A percentile compares a stretch with the other conserved stretches of the same genome.
Evolutionary conservation across 306 rosid genomes (phyloP).

Genomic region (Betula pendula): DNA sequence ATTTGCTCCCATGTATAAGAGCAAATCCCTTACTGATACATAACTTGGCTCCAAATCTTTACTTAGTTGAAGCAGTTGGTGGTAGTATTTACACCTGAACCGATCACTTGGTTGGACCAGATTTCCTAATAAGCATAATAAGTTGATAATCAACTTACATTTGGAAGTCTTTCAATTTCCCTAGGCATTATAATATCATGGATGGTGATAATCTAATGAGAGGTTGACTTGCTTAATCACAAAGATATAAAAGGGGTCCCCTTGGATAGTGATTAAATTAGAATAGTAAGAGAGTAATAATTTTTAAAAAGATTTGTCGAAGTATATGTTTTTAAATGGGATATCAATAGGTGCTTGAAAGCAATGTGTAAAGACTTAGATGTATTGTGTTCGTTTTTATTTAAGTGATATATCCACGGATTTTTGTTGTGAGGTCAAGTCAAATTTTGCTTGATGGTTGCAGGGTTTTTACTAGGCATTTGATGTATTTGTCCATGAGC

Average conservation of each 20-base stretch:
- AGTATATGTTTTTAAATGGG: background rate
- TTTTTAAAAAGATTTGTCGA: background rate
- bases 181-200: too few relatives aligned
- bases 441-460: background rate
- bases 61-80: too few relatives aligned
- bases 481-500: background rate
- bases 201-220: too few relatives aligned
- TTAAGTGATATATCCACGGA: background rate
- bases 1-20: too few relatives aligned
- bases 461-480: background rate
- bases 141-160: too few relatives aligned
- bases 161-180: too few relatives aligned
- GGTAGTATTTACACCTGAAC: too few relatives aligned
- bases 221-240: background rate
- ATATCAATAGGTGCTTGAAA: background rate
- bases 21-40: too few relatives aligned
- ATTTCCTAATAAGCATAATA: too few relatives aligned
- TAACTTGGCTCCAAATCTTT: too few relatives aligned
- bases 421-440: background rate
- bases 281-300: background rate
- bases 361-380: background rate
- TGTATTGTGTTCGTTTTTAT: background rate
- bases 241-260: background rate
- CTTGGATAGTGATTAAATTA: background rate
- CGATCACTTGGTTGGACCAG: too few relatives aligned